Evolutionary conservation across 2,329 filamentous ascomycete genomes (phyloP), one percentile per base, ranked within the genome.

Genomic region (Elsinoe australis): DNA sequence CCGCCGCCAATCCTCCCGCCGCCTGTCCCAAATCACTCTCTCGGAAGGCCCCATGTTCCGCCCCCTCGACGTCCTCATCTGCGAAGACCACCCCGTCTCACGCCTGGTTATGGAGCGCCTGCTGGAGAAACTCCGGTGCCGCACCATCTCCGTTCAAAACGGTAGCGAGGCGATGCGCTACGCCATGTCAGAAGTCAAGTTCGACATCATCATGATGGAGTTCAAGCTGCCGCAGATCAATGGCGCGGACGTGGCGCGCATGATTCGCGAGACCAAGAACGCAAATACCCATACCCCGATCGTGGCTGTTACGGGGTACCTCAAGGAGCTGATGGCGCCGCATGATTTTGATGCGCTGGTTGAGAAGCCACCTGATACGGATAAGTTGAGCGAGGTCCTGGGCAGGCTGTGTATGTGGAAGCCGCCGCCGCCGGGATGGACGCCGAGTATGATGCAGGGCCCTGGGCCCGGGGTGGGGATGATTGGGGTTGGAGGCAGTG

Each of bases 71-170:
- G 85, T 98, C 4, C 73, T 98, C 45, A 94, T 98, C 45, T 96
- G 92, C 62, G 92, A 98, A 67, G 92, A 98, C 59, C 92, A 98
- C 63, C 92, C 92, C 0, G 90, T 98, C 3, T 95, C 92, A 4
- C 80, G 90, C 17, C 82, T 98, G 71, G 90, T 98, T n/a, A 96
- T 98, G 90, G 92, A 98, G 62, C 92, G 94, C 58, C 71, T 98
- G 5, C 75, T 98, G 46, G 92, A 98, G 65, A 98, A 96, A 67
- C 72, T 96, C 28, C 84, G 87, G 28, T 98, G 92, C 60, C 85
- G 92, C 33, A 95, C 90, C 6, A 92, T 98, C 59, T 88, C 87
- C 2, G 90, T 92, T 3, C 77, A 83, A 2, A 95, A 89, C 57
- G 92, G 92, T 1, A 83, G 87, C 0, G 92, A 98, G 61, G 92